Evolutionary conservation across 176 grass and related monocot genomes (phyloP).

Genomic region (Triticum turgidum): DNA sequence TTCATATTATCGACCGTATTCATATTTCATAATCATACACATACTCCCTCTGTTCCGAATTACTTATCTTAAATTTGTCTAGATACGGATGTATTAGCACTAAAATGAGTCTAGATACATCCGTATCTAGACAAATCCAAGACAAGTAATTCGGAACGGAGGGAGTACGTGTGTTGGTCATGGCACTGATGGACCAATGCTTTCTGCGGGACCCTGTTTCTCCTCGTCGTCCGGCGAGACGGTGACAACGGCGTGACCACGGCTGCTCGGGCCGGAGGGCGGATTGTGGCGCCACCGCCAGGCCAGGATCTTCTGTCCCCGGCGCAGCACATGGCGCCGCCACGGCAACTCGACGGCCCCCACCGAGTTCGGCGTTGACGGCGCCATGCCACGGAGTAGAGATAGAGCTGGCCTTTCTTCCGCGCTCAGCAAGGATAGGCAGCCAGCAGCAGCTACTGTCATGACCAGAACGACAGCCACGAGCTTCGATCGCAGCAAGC

Average conservation of each 20-base stretch:
- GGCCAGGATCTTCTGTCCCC: background rate
- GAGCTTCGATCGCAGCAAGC: background rate
- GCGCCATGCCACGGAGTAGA: background rate
- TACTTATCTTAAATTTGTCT: no score
- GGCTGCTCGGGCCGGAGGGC: conserved; percentile 32
- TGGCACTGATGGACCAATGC: background rate
- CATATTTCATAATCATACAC: no score
- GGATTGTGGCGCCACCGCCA: background rate
- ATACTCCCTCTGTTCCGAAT: no score
- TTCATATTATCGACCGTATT: no score
- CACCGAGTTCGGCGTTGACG: background rate
- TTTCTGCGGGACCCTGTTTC: no score
- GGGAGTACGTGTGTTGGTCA: background rate
- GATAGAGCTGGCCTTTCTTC: background rate
- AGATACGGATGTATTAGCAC: no score
- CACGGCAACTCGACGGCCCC: background rate
- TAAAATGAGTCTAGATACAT: no score
- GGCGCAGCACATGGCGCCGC: background rate
- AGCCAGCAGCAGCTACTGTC: background rate
- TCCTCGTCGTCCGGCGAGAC: background rate
- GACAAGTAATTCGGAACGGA: no score
- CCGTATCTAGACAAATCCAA: no score
- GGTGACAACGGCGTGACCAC: conserved; percentile 4
- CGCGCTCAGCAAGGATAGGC: background rate
- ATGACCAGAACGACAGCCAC: conserved; percentile 14